A percentile compares a stretch with the other conserved stretches of the same genome.
These are phyloP conservation scores for Lentinula guzmanii DNA, from an alignment of 768 basidiomycete species.

Conservation along the genomic window DNA sequence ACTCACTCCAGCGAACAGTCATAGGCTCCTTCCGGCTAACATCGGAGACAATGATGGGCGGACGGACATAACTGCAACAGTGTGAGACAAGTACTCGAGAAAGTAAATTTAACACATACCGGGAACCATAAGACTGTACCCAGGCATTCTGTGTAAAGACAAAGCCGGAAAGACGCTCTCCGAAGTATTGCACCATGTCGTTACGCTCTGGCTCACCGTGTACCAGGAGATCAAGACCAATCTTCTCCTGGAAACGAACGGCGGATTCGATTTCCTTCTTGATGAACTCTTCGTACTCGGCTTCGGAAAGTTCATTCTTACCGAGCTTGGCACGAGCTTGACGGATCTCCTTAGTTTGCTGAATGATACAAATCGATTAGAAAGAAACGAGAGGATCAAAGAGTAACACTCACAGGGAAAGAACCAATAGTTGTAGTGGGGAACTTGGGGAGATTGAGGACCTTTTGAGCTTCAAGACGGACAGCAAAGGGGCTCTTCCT, in stretches of 20 bases:
- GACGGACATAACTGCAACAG: constrained; percentile 78
- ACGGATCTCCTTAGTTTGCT: constrained; percentile 99
- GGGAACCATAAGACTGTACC: constrained; percentile 99
- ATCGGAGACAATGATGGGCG: constrained; percentile 97
- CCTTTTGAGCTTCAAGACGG: constrained; percentile 85
- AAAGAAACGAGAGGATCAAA: background rate
- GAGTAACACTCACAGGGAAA: constrained; percentile 67
- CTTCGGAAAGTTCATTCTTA: constrained; percentile 83
- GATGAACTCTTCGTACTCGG: constrained; percentile 95
- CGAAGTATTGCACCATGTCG: constrained; percentile 99
- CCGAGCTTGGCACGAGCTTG: constrained; percentile 90
- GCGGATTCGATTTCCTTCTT: constrained; percentile 93
- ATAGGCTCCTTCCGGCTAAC: constrained; percentile 90
- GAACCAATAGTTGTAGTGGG: constrained; percentile 98
- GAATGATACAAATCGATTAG: constrained; percentile 11
- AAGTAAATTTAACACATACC: constrained; percentile 37
- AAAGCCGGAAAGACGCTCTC: constrained; percentile 91
- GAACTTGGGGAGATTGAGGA: constrained; percentile 92
- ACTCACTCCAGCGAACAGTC: constrained; percentile 95
- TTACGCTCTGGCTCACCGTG: constrained; percentile 99
- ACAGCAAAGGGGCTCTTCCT: constrained; percentile 85
- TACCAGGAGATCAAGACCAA: constrained; percentile 94
- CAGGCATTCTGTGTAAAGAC: constrained; percentile 98
- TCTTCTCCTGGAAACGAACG: constrained; percentile 94
- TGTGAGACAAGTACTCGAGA: background rate